Percentiles rank a stretch among this genome's conserved stretches.
These are phyloP conservation scores for Hanseniaspora mollemarum DNA, from an alignment of 805 yeast species.

Conservation along the genomic window DNA sequence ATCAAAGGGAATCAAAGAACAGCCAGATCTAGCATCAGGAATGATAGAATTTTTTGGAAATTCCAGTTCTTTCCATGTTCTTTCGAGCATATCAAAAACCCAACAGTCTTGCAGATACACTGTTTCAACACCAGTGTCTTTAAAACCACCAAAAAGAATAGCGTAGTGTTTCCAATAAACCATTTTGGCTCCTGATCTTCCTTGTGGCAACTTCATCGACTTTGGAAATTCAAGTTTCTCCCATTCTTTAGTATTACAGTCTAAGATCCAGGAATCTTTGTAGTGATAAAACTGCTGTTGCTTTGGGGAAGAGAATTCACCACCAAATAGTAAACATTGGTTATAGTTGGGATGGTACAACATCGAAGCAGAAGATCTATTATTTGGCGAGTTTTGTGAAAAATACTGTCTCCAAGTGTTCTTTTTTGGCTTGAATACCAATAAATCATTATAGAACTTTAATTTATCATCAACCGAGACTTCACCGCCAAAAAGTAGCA, in stretches of 20 bases:
- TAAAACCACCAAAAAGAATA: conserved; percentile 80
- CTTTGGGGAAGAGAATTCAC: conserved; percentile 93
- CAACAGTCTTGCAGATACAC: conserved; percentile 77
- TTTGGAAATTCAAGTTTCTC: conserved; percentile 50
- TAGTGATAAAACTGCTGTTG: conserved; percentile 92
- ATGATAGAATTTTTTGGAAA: conserved; percentile 68
- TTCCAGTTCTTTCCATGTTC: conserved; percentile 84
- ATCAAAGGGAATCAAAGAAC: conserved; percentile 63
- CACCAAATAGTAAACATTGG: conserved; percentile 76
- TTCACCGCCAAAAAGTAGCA: conserved; percentile 88
- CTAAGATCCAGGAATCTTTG: conserved; percentile 92
- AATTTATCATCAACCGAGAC: conserved; percentile 29
- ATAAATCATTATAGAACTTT: conserved; percentile 68
- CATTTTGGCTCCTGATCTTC: conserved; percentile 88
- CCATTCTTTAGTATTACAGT: conserved; percentile 80
- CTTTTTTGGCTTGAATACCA: conserved; percentile 59
- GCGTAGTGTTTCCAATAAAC: conserved; percentile 85
- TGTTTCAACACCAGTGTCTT: conserved; percentile 76
- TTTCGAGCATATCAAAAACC: conserved; percentile 80
- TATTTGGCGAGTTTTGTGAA: conserved; percentile 82
- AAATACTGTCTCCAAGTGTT: conserved; percentile 68
- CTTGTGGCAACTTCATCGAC: conserved; percentile 58
- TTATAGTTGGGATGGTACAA: conserved; percentile 80
- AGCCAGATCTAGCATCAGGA: conserved; percentile 93
- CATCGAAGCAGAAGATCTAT: conserved; percentile 88